A percentile compares a stretch with the other conserved stretches of the same genome.
phyloP scores from a whole-genome alignment of 2,329 filamentous ascomycete species.

The Ceratocystis diversiconidia region DNA sequence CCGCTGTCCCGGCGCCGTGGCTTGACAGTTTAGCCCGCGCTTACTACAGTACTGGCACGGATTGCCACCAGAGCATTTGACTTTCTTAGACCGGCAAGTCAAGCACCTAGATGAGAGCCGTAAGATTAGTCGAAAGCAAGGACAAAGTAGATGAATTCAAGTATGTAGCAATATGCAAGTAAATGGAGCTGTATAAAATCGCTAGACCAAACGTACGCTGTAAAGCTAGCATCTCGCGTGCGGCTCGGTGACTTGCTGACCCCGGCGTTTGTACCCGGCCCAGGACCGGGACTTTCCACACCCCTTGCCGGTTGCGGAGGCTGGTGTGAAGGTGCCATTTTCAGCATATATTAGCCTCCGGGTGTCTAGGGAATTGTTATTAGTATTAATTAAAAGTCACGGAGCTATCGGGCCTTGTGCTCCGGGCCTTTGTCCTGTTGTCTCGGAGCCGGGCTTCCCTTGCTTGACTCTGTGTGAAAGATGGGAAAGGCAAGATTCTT shows the following conservation, averaged over 20 bases:
- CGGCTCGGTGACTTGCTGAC: constrained; percentile 31
- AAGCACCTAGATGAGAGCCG: constrained; percentile 14
- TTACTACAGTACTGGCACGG: constrained; percentile 18
- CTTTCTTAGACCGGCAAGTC: constrained; percentile 18
- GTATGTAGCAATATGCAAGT: background rate
- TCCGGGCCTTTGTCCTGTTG: too few species aligned
- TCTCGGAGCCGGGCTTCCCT: too few species aligned
- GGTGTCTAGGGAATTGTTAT: too few species aligned
- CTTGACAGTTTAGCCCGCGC: constrained; percentile 15
- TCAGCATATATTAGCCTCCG: background rate
- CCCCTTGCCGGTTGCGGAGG: background rate
- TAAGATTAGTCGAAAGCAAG: background rate
- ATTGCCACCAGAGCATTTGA: constrained; percentile 17
- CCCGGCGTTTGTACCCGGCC: constrained; percentile 21
- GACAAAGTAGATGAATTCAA: background rate
- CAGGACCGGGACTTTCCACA: background rate
- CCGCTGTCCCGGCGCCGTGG: constrained; percentile 14
- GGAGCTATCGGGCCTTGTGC: too few species aligned
- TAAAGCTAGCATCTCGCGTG: constrained; percentile 36
- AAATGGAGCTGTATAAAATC: constrained; percentile 20
- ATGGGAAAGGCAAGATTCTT: background rate
- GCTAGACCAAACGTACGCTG: constrained; percentile 31
- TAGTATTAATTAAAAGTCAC: too few species aligned
- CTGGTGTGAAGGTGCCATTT: background rate
- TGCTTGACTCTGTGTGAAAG: background rate